Evolutionary conservation across 805 yeast genomes (phyloP).

Genomic region (Saccharomycopsis javanensis): DNA sequence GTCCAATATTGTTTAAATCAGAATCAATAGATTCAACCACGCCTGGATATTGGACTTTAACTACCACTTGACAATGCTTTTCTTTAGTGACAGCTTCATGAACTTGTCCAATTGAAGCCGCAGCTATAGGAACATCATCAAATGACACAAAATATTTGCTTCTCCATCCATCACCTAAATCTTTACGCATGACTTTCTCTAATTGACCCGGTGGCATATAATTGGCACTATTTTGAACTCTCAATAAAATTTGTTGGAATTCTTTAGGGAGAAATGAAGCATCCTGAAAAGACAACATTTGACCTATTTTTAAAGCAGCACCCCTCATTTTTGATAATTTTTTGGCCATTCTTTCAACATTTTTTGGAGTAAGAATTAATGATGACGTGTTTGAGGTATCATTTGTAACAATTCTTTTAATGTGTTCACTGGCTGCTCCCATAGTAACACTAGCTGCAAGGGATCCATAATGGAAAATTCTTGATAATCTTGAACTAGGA

Average conservation of each 20-base stretch:
- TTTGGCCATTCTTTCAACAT: slow-evolving; percentile 79
- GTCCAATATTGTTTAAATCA: slow-evolving; percentile 75
- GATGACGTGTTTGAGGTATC: slow-evolving; percentile 33
- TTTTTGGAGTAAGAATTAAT: slow-evolving; percentile 65
- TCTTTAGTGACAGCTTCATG: slow-evolving; percentile 69
- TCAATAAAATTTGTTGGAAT: slow-evolving; percentile 64
- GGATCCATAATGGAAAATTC: slow-evolving; percentile 87
- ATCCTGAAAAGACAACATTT: slow-evolving; percentile 92
- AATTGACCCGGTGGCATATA: slow-evolving; percentile 94
- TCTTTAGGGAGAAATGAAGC: slow-evolving; percentile 75
- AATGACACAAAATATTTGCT: slow-evolving; percentile 54
- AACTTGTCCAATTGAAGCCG: slow-evolving; percentile 96
- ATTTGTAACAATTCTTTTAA: slow-evolving; percentile 56
- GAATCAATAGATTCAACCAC: slow-evolving; percentile 90
- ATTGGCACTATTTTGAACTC: slow-evolving; percentile 91
- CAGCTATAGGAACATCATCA: slow-evolving; percentile 87
- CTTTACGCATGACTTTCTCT: slow-evolving; percentile 58
- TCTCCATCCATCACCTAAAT: slow-evolving; percentile 78
- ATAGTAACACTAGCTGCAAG: slow-evolving; percentile 87
- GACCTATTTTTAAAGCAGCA: slow-evolving; percentile 98
- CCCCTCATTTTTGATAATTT: slow-evolving; percentile 94
- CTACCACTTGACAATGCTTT: slow-evolving; percentile 65
- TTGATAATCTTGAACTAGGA: slow-evolving; percentile 77
- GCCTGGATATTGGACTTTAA: slow-evolving; percentile 95
- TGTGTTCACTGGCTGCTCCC: slow-evolving; percentile 71